Evolutionary conservation across 805 yeast genomes (phyloP), one percentile per base, ranked within the genome.

Genomic region (Candida wancherniae): DNA sequence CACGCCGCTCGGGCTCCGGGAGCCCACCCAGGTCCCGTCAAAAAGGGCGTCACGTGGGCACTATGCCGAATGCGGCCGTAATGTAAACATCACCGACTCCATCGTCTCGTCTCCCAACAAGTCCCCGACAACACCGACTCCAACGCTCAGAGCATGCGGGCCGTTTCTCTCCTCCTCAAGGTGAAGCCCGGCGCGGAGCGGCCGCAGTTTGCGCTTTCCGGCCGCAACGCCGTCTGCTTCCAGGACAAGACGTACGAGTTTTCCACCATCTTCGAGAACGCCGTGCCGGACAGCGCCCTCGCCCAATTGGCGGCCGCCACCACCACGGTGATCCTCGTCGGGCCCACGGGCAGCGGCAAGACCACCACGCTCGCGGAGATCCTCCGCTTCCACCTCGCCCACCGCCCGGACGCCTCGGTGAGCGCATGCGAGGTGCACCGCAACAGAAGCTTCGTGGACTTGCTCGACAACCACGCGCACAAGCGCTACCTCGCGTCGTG

Each of bases 401-500:
- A 20, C 9, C 37, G 42, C 19, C 21, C 30, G 16, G 21, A 28
- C 16, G 37, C 22, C 11, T 39, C 16, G 12, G 22, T 59, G 11
- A 49, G 53, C 14, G 62, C 61, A 1, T 53, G 52, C 36, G 62
- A 58, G 26, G 47, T 60, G 9, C 39, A 44, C 13, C 53, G 49
- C 15, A 55, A 55, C 33, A 49, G 42, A 28, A 41, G 40, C 22
- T 40, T 52, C 13, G 35, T 37, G 9, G 66, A 60, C 40, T 44
- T 58, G 22, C 37, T 57, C 18, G 52, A 45, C 20, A 29, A 28
- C 8, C 20, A 19, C 11, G 30, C 15, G 17, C 20, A 27, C 22
- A 42, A 33, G 28, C 28, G 29, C 30, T 42, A 33, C 31, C 8
- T 34, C 34, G 22, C 34, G 23, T 26, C 40, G 37, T 20, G 26